Base-by-base conservation (phyloP, 257 asterid species). In the Nicotiana undulata region DNA sequence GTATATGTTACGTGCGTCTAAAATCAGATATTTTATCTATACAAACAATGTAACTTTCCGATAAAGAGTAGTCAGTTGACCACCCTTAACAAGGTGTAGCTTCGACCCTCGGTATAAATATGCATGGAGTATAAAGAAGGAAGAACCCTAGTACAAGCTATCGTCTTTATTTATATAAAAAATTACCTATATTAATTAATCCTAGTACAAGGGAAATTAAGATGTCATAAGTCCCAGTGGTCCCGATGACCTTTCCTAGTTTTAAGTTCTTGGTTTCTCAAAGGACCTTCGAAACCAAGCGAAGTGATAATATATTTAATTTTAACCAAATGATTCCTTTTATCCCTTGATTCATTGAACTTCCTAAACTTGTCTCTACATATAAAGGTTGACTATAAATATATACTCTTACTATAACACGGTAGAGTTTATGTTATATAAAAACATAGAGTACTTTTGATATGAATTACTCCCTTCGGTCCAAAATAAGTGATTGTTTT, bases 221-320 rank as follows among this genome's bases (percentile, higher is more conserved):
- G 12, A 56, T 6, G n/a, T 18, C 7, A 56, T 6, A 56, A 56
- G 26, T 56, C 11, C 26, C 24, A 56, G 61, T 56, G 61, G 61
- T 56, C 61, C 61, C 61, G 10, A 56, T 20, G 61, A 56, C 12
- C 61, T 56, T 56, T 56, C 61, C 61, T 56, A 22, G 18, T 60
- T 81, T 75, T 46, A 56, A 63, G 55, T 16, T 26, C 49, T 24
- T 49, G 80, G 82, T 84, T 65, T 80, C 63, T 76, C 52, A 81
- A 81, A 74, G 90, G 77, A 81, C 84, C 85, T 82, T 85, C 88
- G 89, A 88, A 85, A 51, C 56, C 18, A 40, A 40, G 49, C 49
- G 49, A 40, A 40, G 3, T 9, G 49, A 40, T 40, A 40, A 40
- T 40, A 40, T 40, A 40, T 9, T 40, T 40, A 40, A 56, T 56